Evolutionary conservation across 208 protist species (phyloP), one percentile per base, ranked within the genome.

Genomic region (Angomonas ambiguus): DNA sequence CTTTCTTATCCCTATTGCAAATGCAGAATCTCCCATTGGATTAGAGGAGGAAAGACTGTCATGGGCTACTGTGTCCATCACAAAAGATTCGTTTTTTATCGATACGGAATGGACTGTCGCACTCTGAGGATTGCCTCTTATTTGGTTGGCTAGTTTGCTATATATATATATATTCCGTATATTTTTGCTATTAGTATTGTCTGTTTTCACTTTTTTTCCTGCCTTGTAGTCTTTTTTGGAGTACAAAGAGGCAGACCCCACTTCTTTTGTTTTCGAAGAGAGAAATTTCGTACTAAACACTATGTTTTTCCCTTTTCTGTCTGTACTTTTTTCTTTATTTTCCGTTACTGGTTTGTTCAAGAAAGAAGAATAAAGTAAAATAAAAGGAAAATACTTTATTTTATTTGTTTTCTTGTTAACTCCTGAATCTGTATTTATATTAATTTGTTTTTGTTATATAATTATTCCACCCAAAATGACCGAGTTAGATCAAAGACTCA

Each of bases 1-100:
- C 3, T 2, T 79, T 4, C 38, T 68, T 0, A 65, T 79, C 25
- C 84, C 80, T 11, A 5, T 83, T 18, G 30, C 74, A 41, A 90
- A 87, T 61, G 41, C 55, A 4, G 13, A 51, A 2, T 76, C 77
- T 24, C 60, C 76, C 3, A 24, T 75, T 18, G 32, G 8, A 41
- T 41, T 41, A 41, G 13, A 41, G 8, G 13, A 18, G 5, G 35
- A 41, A 13, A 13, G 35, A 41, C 35, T 41, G 35, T 41, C 5
- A 18, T 41, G 8, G 35, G 35, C 35, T 13, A 41, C 35, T 41
- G 8, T 41, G 13, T 41, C 13, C 8, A 41, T 41, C 5, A 13
- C 5, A 13, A 13, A 41, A 13, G 13, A 41, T 13, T 18, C 8
- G 5, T 18, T 41, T 41, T 5, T 41, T 18, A 13, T 13, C 35